These are phyloP conservation scores for Diaporthe citriasiana DNA, from an alignment of 2,329 filamentous ascomycete species.

Conservation along the genomic window DNA sequence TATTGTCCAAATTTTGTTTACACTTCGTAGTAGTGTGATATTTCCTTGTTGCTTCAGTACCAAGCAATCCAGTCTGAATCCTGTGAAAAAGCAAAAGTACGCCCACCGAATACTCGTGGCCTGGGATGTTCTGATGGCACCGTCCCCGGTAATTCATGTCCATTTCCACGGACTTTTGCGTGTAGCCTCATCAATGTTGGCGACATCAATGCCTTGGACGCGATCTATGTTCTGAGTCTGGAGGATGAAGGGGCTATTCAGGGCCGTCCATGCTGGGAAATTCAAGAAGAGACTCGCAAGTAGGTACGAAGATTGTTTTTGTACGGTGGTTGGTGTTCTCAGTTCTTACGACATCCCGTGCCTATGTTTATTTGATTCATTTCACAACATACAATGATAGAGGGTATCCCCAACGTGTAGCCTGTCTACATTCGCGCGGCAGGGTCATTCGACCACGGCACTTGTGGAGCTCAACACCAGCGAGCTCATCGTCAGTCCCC, in stretches of 20 bases:
- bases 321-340: not conserved
- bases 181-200: not conserved
- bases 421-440: not conserved
- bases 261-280: not conserved
- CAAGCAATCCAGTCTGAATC: too few species aligned
- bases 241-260: not conserved
- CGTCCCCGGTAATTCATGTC: not conserved
- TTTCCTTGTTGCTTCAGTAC: not conserved
- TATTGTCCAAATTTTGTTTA: not conserved
- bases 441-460: not conserved
- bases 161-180: too few species aligned
- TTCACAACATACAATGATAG: not conserved
- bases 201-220: not conserved
- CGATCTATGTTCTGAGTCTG: not conserved
- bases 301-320: not conserved
- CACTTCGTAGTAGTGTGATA: too few species aligned
- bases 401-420: not conserved
- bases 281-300: not conserved
- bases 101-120: too few species aligned
- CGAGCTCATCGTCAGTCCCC: not conserved
- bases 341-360: not conserved
- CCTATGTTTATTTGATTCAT: not conserved
- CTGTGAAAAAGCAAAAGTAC: not conserved
- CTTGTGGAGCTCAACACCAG: not conserved
- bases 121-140: not conserved